phyloP scores from a whole-genome alignment of 805 yeast genomes.

The Jamesozyma gamospora region DNA sequence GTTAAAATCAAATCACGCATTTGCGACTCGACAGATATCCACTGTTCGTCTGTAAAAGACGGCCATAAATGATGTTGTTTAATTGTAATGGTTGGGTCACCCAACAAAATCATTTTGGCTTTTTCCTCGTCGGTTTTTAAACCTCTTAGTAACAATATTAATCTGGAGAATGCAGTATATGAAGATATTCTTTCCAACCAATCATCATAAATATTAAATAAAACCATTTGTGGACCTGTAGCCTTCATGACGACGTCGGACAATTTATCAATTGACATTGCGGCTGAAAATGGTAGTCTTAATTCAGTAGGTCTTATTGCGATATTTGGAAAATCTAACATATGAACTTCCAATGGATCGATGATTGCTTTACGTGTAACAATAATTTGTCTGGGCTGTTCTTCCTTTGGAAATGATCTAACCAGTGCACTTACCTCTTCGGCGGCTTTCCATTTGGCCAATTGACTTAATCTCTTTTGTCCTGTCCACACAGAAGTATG shows the following conservation, averaged over 20 bases:
- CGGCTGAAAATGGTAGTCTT: conserved; percentile 80
- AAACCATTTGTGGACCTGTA: conserved; percentile 84
- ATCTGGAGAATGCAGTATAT: conserved; percentile 87
- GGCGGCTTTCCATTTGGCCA: conserved; percentile 97
- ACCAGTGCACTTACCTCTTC: conserved; percentile 92
- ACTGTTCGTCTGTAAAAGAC: conserved; percentile 71
- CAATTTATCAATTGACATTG: conserved; percentile 70
- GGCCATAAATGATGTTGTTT: conserved; percentile 92
- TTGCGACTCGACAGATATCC: conserved; percentile 84
- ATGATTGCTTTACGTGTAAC: conserved; percentile 83
- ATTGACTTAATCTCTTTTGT: conserved; percentile 82
- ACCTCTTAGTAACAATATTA: conserved; percentile 74
- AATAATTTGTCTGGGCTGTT: conserved; percentile 87
- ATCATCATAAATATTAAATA: conserved; percentile 87
- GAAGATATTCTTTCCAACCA: conserved; percentile 81
- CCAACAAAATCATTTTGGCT: conserved; percentile 63
- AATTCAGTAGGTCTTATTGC: conserved; percentile 83
- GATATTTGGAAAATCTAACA: conserved; percentile 92
- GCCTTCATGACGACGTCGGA: conserved; percentile 74
- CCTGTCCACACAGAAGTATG: conserved; percentile 97
- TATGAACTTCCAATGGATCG: conserved; percentile 93
- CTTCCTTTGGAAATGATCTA: conserved; percentile 81
- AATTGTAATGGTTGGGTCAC: conserved; percentile 61
- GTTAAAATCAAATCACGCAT: conserved; percentile 76
- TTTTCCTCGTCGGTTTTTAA: conserved; percentile 67